Evolutionary conservation across 768 basidiomycete genomes (phyloP), one percentile per base, ranked within the genome.

Genomic region (Boletus barrowsii): DNA sequence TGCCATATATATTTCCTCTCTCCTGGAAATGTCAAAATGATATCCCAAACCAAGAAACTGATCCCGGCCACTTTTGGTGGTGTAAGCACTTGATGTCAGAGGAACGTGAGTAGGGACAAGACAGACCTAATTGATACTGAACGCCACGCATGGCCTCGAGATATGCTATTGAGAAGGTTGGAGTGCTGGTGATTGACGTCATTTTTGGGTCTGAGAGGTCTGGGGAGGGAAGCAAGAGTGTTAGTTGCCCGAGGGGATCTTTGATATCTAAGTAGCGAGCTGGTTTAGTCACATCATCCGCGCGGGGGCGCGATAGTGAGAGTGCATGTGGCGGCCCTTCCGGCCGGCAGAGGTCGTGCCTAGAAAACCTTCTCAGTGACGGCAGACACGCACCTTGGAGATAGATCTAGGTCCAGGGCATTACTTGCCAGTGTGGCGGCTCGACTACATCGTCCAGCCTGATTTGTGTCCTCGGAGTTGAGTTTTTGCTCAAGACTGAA

Each of bases 1-100:
- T 57, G 59, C 70, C 72, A 74, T 20, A 73, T 43, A 22, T 63
- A 59, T 36, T 64, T 65, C 1, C 64, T 55, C 43, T 70, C 72
- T 14, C 54, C 61, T 24, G 53, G 59, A 24, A 65, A 56, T 5
- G 62, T 65, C 41, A 66, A 49, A 4, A 71, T 17, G 15, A 60
- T 49, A 29, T 74, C 73, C 53, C 65, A 71, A 9, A 68, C 53
- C 44, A 64, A 46, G 24, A 74, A 54, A 8, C 53, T 47, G 37
- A 67, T 42, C 3, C 66, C 62, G 1, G 70, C 66, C 26, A 67
- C 73, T 63, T 53, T 46, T 1, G 17, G 2, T 5, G 18, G 15
- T 15, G 30, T 56, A 29, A 62, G 33, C 20, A 5, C 24, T 15
- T 37, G 15, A 8, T 32, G 40, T 33, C n/a, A 10, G 30, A 40